A percentile compares a stretch with the other conserved stretches of the same genome.
These are phyloP conservation scores for Eimeria sp. DNA, from an alignment of 169 alveolate genomes.

Conservation along the genomic window DNA sequence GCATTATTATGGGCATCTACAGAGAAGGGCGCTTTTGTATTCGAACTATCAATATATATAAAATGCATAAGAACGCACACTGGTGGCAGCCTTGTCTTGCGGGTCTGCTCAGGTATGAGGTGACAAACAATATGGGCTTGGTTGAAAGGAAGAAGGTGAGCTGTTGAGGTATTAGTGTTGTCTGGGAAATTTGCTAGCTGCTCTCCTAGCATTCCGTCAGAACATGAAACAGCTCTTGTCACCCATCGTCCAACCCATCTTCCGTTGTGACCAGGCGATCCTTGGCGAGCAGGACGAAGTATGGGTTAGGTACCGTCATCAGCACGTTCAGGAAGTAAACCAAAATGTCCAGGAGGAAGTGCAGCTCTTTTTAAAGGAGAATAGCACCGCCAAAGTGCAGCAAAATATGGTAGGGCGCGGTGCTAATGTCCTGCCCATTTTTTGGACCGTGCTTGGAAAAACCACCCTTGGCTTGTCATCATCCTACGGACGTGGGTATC, in stretches of 20 bases:
- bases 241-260: neutral
- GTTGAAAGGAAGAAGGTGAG: slow-evolving; percentile 77
- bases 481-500: neutral
- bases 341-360: slow-evolving; percentile 79
- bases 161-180: neutral
- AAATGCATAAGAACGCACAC: neutral
- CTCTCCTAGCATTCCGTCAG: neutral
- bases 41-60: neutral
- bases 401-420: slow-evolving; percentile 62
- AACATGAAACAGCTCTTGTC: neutral
- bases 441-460: neutral
- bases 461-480: neutral
- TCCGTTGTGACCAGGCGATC: slow-evolving; percentile 54
- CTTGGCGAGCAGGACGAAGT: slow-evolving; percentile 83
- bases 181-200: neutral
- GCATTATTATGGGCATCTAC: neutral
- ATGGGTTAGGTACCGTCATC: slow-evolving; percentile 83
- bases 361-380: slow-evolving; percentile 69
- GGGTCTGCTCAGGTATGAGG: slow-evolving; percentile 58
- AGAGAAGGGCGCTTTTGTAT: neutral
- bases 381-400: slow-evolving; percentile 78
- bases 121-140: slow-evolving; percentile 46
- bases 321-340: slow-evolving; percentile 80
- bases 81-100: neutral
- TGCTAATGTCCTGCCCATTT: neutral